phyloP scores from a whole-genome alignment of 306 rosid species.

The Cucumis sativus region Cucumber_9930_V3 NC_026660.2:24205001-24205500 shows the following conservation, averaged over 20 bases:
- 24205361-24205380: slow-evolving; percentile 87
- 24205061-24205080: not conserved
- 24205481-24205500: slow-evolving; percentile 77
- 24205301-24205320: not conserved
- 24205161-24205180: not conserved
- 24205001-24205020: not conserved
- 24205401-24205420: not conserved
- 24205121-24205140: not conserved
- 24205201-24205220: not conserved
- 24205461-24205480: slow-evolving; percentile 4
- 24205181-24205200: not conserved
- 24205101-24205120: not conserved
- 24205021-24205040: not conserved
- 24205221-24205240: not conserved
- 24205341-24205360: slow-evolving; percentile 91
- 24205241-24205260: not conserved
- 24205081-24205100: not conserved
- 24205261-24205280: not conserved
- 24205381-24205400: slow-evolving; percentile 88
- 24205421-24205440: not conserved
- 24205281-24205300: not conserved
- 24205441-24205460: not conserved
- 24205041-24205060: not conserved
- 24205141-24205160: not conserved
- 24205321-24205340: slow-evolving; percentile 92